Evolutionary conservation across 116 monocot species (phyloP).

Genomic region (Dioscorea cayenensis): DNA sequence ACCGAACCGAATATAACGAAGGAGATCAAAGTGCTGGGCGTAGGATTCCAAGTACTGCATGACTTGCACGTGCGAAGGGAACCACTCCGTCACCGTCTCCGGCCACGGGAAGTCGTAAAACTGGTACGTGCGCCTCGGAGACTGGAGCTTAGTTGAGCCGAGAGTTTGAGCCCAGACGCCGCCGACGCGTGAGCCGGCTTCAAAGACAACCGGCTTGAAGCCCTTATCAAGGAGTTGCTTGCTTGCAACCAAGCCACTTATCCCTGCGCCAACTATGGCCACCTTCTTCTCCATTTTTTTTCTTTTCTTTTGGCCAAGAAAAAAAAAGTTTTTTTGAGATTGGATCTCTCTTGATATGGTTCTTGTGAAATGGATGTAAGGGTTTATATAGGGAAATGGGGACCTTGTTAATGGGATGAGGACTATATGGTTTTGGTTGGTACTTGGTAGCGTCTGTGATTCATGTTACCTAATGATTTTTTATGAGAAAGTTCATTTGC

Average conservation of each 20-base stretch:
- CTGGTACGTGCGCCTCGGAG: slow-evolving; percentile 22
- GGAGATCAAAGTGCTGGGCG: slow-evolving; percentile 40
- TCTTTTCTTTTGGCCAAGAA: no score
- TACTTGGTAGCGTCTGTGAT: no score
- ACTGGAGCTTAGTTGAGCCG: slow-evolving; percentile 59
- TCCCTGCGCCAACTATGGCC: slow-evolving; percentile 53
- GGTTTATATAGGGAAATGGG: no score
- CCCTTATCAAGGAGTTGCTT: slow-evolving; percentile 51
- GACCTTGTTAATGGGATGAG: no score
- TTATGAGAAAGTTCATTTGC: no score
- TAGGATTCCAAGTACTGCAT: slow-evolving; percentile 51
- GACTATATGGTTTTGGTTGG: no score
- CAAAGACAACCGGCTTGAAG: slow-evolving; percentile 58
- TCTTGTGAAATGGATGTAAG: no score
- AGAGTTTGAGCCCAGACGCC: slow-evolving; percentile 61
- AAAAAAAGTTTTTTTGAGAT: no score
- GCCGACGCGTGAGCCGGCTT: slow-evolving; percentile 37
- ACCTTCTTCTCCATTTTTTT: slow-evolving; percentile 18
- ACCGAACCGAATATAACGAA: slow-evolving; percentile 30
- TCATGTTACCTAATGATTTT: no score
- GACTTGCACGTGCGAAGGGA: slow-evolving; percentile 35
- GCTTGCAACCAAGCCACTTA: slow-evolving; percentile 67
- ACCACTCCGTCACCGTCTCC: slow-evolving; percentile 18
- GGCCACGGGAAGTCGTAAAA: slow-evolving; percentile 83
- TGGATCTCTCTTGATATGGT: no score